Evolutionary conservation across 164 flowering plant species (phyloP).

Genomic region (Chloranthus sessilifolius): DNA sequence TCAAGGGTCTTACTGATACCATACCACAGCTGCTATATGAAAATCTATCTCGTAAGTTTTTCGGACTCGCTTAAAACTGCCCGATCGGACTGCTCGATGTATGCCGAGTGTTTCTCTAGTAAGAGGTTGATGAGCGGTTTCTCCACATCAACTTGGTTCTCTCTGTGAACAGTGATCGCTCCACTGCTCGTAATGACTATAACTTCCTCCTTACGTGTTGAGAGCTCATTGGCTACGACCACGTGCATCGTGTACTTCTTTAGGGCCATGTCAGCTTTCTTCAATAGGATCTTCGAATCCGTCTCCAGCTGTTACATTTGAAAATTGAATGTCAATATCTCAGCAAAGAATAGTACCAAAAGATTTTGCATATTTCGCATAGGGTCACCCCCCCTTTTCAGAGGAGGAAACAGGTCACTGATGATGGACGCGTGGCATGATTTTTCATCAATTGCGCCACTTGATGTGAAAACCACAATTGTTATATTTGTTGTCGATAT

Average conservation of each 20-base stretch:
- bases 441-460: too few species aligned
- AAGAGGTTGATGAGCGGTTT: slow-evolving; percentile 60
- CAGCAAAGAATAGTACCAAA: too few species aligned
- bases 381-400: too few species aligned
- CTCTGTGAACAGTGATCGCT: slow-evolving; percentile 47
- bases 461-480: too few species aligned
- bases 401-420: too few species aligned
- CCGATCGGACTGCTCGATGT: slow-evolving; percentile 25
- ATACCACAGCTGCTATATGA: too few species aligned
- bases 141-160: slow-evolving; percentile 49
- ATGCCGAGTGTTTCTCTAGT: slow-evolving; percentile 51
- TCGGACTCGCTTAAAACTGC: background rate
- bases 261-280: slow-evolving; percentile 76
- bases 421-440: too few species aligned
- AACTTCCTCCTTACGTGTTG: slow-evolving; percentile 79
- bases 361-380: too few species aligned
- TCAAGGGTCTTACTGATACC: too few species aligned
- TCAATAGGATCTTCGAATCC: slow-evolving; percentile 61
- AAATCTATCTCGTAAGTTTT: too few species aligned
- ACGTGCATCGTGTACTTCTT: slow-evolving; percentile 70
- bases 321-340: slow-evolving; percentile 5
- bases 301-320: slow-evolving; percentile 73
- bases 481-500: too few species aligned
- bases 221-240: slow-evolving; percentile 91
- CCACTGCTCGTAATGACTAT: slow-evolving; percentile 41